Conservation (phyloP, 495 filamentous ascomycete genomes). For the Cryomyces minteri region DNA sequence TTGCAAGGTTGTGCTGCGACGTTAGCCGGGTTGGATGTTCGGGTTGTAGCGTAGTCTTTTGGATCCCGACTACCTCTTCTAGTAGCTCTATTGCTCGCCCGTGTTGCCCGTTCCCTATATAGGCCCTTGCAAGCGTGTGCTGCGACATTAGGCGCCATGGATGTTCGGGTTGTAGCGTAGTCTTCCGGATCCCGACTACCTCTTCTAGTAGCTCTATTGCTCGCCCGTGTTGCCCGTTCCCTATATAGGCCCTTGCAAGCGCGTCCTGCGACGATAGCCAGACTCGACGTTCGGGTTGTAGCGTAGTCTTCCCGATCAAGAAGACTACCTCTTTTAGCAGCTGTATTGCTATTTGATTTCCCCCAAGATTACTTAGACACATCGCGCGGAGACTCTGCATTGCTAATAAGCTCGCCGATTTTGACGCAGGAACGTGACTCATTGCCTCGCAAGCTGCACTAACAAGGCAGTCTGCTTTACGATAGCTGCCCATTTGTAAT, state of each 20-base stretch:
- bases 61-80: background rate
- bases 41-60: conserved; percentile 6
- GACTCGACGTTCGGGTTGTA: background rate
- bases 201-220: background rate
- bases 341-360: background rate
- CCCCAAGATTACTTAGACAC: background rate
- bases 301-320: background rate
- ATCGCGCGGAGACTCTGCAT: background rate
- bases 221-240: background rate
- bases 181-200: background rate
- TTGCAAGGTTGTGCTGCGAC: conserved; percentile 14
- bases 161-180: background rate
- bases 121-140: background rate
- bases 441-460: background rate
- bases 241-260: background rate
- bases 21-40: conserved; percentile 13
- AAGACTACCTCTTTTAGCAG: background rate
- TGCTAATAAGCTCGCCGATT: background rate
- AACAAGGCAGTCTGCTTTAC: too few species aligned
- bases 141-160: background rate
- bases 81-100: conserved; percentile 1
- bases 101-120: conserved; percentile 1
- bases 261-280: background rate
- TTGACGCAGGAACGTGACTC: background rate
- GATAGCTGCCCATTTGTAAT: background rate